Base-by-base conservation (phyloP, 2,329 filamentous ascomycete genomes). In the Aspergillus unguis region DNA sequence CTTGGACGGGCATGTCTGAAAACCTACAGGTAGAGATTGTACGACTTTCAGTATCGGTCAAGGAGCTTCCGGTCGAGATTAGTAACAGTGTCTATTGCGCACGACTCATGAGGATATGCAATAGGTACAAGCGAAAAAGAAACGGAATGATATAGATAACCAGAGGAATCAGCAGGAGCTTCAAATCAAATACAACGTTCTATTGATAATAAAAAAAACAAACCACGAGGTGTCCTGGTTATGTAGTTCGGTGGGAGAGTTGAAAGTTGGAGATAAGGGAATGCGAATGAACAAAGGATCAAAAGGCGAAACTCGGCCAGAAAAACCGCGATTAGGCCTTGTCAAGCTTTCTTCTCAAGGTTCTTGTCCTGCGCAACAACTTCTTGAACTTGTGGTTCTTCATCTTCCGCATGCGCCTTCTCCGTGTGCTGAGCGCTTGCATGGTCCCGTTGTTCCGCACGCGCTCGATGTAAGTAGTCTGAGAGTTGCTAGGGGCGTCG, bases 361-460 rank as follows among this genome's bases (percentile, higher is more conserved):
- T 92, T 71, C 92, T 85, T 67, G 92, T 96, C 74, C 85, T 83
- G 80, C 87, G 89, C 88, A 96, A 91, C 62, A 97, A 80, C 84
- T 99, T 99, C 91, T 96, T 97, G 76, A 96, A 96, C 85, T 99
- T 99, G 83, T 97, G 92, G 84, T 97, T 99, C 88, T 99, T 99
- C 92, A 99, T 99, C 84, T 91, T 96, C 68, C 96, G 77, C 78
- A 94, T 95, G 69, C 91, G 81, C 75, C 95, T 90, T 72, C 94
- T 83, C 80, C 87, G 91, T 63, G 96, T 92, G 68, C 90, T 95
- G 69, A 99, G 90, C 58, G 90, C 83, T 56, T 86, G 76, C 86
- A 96, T 92, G 70, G 71, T 65, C 61, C 64, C 62, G 59, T 76
- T 73, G 53, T 70, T 62, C 46, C 83, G 81, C 77, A 89, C 84